These are phyloP conservation scores for Tylopilus vinaceipallidus DNA, from an alignment of 768 basidiomycete genomes.

Conservation along the genomic window DNA sequence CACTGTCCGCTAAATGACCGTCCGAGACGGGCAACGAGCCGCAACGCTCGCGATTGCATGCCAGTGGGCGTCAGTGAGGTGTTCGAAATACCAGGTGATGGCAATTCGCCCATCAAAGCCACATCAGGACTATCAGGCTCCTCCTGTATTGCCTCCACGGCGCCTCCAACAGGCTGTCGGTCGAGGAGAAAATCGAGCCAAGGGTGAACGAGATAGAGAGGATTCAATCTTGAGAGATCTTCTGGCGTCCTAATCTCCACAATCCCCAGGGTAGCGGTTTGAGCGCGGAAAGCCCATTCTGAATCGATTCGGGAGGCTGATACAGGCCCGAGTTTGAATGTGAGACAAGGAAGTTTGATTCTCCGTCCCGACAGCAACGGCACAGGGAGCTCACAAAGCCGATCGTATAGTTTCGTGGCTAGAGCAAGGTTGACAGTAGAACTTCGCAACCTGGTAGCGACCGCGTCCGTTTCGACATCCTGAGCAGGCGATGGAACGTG, in stretches of 20 bases:
- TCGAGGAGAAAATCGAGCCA: slow-evolving; percentile 12
- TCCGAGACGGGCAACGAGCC: neutral
- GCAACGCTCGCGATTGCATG: neutral
- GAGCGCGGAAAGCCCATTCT: neutral
- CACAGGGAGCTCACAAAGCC: neutral
- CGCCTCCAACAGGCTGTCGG: neutral
- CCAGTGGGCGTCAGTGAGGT: neutral
- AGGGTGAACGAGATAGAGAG: slow-evolving; percentile 6
- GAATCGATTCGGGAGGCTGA: neutral
- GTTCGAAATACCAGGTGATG: too few relatives aligned
- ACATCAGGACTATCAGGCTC: too few relatives aligned
- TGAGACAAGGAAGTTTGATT: slow-evolving; percentile 9
- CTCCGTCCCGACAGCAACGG: neutral
- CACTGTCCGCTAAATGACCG: slow-evolving; percentile 5
- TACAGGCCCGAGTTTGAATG: slow-evolving; percentile 1
- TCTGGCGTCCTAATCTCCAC: slow-evolving; percentile 7
- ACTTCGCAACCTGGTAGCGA: neutral
- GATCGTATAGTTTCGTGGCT: neutral
- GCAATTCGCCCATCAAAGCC: too few relatives aligned
- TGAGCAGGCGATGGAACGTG: neutral
- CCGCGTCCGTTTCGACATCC: neutral
- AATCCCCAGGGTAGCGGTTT: neutral
- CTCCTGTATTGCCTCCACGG: neutral
- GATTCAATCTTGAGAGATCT: neutral
- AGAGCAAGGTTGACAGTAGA: neutral